Percentiles rank a stretch among this genome's conserved stretches.
These are phyloP conservation scores for Tillandsia leiboldiana DNA, from an alignment of 176 grass and related monocot genomes.

Conservation along the genomic window DNA sequence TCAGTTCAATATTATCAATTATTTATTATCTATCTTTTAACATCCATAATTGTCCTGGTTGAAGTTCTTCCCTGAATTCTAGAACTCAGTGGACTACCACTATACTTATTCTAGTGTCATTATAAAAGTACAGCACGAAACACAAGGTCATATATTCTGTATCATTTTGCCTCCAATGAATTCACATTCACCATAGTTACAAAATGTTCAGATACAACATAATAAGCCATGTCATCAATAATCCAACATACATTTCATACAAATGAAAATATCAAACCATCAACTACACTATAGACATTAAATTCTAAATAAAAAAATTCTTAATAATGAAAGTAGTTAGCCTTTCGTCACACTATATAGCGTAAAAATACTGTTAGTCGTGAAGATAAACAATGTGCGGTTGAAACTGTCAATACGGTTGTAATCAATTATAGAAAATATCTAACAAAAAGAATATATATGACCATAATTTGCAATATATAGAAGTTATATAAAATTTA, in stretches of 20 bases:
- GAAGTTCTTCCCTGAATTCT: too few species aligned
- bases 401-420: neutral
- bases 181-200: neutral
- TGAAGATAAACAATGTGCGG: neutral
- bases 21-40: too few species aligned
- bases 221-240: neutral
- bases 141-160: too few species aligned
- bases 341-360: neutral
- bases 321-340: neutral
- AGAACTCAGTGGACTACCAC: too few species aligned
- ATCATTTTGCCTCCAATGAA: neutral
- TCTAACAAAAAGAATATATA: too few species aligned
- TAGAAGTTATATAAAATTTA: too few species aligned
- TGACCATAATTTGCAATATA: too few species aligned
- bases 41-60: too few species aligned
- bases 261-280: neutral
- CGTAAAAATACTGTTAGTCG: neutral
- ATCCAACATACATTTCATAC: neutral
- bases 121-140: too few species aligned
- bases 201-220: neutral
- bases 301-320: neutral
- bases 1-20: too few species aligned
- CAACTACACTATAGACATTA: neutral
- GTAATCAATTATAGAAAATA: neutral
- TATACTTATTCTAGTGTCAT: too few species aligned